Conservation (phyloP, 2,329 filamentous ascomycete genomes). For the Microascus cirrosus region DNA sequence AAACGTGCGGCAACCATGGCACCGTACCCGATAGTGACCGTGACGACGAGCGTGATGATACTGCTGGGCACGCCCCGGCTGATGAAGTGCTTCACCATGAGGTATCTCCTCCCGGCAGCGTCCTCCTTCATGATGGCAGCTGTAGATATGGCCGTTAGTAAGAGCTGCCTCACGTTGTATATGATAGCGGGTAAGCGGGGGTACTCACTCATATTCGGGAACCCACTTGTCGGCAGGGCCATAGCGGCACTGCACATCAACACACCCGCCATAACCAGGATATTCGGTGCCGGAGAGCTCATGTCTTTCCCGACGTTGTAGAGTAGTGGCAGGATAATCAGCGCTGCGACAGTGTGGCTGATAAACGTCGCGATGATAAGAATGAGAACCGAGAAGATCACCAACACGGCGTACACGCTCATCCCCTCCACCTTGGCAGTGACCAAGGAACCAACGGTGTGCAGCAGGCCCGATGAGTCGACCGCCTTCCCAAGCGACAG, state of each 20-base stretch:
- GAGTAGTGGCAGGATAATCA: slow-evolving; percentile 90
- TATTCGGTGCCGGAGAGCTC: slow-evolving; percentile 82
- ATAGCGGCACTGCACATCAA: slow-evolving; percentile 96
- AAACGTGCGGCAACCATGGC: slow-evolving; percentile 71
- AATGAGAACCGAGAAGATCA: slow-evolving; percentile 77
- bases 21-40: slow-evolving; percentile 83
- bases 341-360: slow-evolving; percentile 87
- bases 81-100: slow-evolving; percentile 89
- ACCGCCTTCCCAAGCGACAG: slow-evolving; percentile 89
- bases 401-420: slow-evolving; percentile 73
- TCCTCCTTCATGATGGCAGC: slow-evolving; percentile 99
- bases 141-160: slow-evolving; percentile 20
- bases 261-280: slow-evolving; percentile 89
- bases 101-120: slow-evolving; percentile 79
- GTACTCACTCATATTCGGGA: slow-evolving; percentile 97
- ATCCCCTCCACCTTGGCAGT: slow-evolving; percentile 63
- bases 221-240: slow-evolving; percentile 89
- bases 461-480: slow-evolving; percentile 80
- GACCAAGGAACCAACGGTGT: slow-evolving; percentile 74
- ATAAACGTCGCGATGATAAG: slow-evolving; percentile 95
- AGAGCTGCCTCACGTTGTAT: neutral
- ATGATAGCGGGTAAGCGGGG: neutral
- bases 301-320: slow-evolving; percentile 75
- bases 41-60: slow-evolving; percentile 67
- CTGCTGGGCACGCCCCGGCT: slow-evolving; percentile 85